Evolutionary conservation across 2,329 filamentous ascomycete species (phyloP).

Genomic region (Arachnomyces sp.): DNA sequence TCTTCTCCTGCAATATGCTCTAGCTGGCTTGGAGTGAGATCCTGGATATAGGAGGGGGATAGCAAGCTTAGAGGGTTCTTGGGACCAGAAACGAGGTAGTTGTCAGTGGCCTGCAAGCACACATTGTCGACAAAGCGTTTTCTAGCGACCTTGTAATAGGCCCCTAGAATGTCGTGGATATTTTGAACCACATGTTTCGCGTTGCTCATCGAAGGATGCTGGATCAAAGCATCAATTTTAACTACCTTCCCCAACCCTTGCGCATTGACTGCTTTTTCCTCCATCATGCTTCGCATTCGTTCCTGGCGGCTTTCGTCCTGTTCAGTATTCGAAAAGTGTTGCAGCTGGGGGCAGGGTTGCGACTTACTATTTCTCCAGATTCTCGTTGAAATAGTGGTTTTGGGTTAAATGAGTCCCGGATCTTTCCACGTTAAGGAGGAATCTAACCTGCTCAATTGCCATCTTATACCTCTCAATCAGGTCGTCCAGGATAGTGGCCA

Average conservation of each 20-base stretch:
- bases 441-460: constrained; percentile 44
- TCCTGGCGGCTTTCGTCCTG: neutral
- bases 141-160: constrained; percentile 56
- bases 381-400: constrained; percentile 41
- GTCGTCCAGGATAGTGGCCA: constrained; percentile 37
- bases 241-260: constrained; percentile 7
- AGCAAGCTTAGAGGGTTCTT: constrained; percentile 49
- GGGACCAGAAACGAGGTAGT: constrained; percentile 46
- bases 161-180: constrained; percentile 53
- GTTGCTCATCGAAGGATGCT: constrained; percentile 24
- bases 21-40: constrained; percentile 43
- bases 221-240: constrained; percentile 10
- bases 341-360: too few species aligned
- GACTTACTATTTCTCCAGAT: constrained; percentile 32
- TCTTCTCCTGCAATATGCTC: constrained; percentile 55
- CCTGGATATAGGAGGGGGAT: constrained; percentile 43
- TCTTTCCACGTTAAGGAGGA: constrained; percentile 48
- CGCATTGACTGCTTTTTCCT: neutral
- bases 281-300: neutral
- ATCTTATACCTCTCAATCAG: constrained; percentile 40
- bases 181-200: constrained; percentile 38
- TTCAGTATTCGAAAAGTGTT: neutral
- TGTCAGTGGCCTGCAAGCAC: constrained; percentile 50
- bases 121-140: constrained; percentile 59
- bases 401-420: constrained; percentile 39